Evolutionary conservation across 1,139 yeast species (phyloP).

Genomic region (Keqinozyma sinolaborantium): DNA sequence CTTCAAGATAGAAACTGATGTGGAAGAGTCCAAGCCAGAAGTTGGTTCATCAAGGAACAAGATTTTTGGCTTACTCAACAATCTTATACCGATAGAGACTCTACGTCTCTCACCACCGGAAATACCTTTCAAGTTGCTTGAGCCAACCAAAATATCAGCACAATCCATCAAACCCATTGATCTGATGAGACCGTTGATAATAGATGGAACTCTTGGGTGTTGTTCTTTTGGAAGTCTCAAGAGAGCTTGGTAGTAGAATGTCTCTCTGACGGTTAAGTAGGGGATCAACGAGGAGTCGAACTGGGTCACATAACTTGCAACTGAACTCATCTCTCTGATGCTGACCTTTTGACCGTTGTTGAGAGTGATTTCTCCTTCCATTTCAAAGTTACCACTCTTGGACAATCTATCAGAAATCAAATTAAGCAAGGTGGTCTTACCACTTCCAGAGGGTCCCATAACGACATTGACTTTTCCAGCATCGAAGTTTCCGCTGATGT

Average conservation of each 20-base stretch:
- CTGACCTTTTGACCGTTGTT: slow-evolving; percentile 29
- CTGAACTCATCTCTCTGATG: slow-evolving; percentile 39
- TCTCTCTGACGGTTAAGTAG: slow-evolving; percentile 72
- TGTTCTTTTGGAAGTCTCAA: slow-evolving; percentile 49
- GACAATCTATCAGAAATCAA: slow-evolving; percentile 62
- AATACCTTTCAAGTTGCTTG: slow-evolving; percentile 68
- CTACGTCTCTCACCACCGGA: slow-evolving; percentile 88
- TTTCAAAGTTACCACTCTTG: slow-evolving; percentile 19
- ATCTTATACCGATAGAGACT: slow-evolving; percentile 77
- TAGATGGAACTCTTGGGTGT: slow-evolving; percentile 25
- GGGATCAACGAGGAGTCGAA: slow-evolving; percentile 72
- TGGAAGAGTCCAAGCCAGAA: slow-evolving; percentile 77
- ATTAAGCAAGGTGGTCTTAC: slow-evolving; percentile 74
- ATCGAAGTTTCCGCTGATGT: slow-evolving; percentile 54
- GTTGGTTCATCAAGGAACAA: slow-evolving; percentile 84
- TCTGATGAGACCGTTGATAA: slow-evolving; percentile 53
- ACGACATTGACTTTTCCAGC: slow-evolving; percentile 72
- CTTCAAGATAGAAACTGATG: slow-evolving; percentile 66
- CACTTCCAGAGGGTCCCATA: slow-evolving; percentile 89
- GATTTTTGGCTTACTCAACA: slow-evolving; percentile 67
- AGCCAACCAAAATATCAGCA: slow-evolving; percentile 74
- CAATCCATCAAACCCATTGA: slow-evolving; percentile 74
- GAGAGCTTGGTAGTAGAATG: slow-evolving; percentile 67
- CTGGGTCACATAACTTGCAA: slow-evolving; percentile 74
- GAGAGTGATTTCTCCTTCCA: slow-evolving; percentile 21